Evolutionary conservation across 257 asterid genomes (phyloP), one percentile per base, ranked within the genome.

Genomic region (Solanum piurae): DNA sequence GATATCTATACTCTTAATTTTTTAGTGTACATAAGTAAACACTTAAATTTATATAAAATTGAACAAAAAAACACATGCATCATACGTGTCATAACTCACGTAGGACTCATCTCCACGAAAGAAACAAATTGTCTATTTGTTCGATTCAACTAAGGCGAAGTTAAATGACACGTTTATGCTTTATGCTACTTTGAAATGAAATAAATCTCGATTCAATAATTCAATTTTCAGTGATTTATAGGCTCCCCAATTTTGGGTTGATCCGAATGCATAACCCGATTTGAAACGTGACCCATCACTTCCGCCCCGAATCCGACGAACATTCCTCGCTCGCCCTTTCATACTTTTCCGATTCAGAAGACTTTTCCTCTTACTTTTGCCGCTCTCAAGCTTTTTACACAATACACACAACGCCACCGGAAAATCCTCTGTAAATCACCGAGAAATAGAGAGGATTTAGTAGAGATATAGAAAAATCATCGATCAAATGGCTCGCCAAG

Each of bases 401-500:
- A 42, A 10, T 64, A 25, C 6, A 36, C 4, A 73, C 49, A 37
- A 40, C 36, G 34, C 58, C 58, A 12, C 83, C 83, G 46, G 27
- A 38, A 76, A 38, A 38, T n/a, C 55, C 55, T 38, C 21, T 6
- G 31, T 76, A 12, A 33, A 14, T 58, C 87, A 27, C 62, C 37
- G 14, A 8, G 25, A 62, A 33, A 21, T 34, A 16, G 46, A 33
- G 16, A 69, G 29, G 52, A 3, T 40, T 40, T 12, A 12, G 18
- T 1, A 6, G 37, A 68, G 75, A 5, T 66, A 44, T 1, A 31
- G 25, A 20, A 14, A 38, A 27, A 34, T 38, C 33, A 76, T 18
- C 25, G 21, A 68, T 68, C 75, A 68, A 86, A 95, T 96, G 99
- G 94, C 89, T 82, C 98, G 97, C 40, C 98, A 92, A 92, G 95